A percentile compares a stretch with the other conserved stretches of the same genome.
phyloP scores from a whole-genome alignment of 257 asterid genomes.

The Solanum dulcamara region DNA sequence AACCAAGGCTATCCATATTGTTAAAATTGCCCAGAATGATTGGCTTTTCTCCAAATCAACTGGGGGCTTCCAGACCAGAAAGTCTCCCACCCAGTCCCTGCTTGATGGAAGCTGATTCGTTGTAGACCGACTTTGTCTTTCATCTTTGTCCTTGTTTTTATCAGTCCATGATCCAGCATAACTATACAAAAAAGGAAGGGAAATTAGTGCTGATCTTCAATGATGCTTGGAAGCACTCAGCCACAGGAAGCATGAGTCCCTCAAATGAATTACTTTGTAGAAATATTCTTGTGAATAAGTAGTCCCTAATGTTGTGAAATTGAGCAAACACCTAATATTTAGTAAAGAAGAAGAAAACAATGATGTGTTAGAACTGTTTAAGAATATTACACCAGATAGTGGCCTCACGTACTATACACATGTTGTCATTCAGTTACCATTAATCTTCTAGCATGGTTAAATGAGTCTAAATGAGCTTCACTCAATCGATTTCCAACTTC shows the following conservation, averaged over 20 bases:
- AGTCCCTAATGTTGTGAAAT: neutral
- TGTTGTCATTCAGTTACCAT: neutral
- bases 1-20: conserved; percentile 78
- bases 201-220: neutral
- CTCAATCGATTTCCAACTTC: neutral
- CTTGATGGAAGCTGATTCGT: conserved; percentile 62
- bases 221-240: neutral
- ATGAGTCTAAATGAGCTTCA: neutral
- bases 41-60: conserved; percentile 57
- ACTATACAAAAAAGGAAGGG: conserved; percentile 16
- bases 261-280: neutral
- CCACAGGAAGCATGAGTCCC: neutral
- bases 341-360: neutral
- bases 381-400: neutral
- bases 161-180: conserved; percentile 90
- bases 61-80: conserved; percentile 79
- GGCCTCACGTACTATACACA: neutral
- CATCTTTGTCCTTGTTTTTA: conserved; percentile 71
- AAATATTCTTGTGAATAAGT: neutral
- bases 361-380: neutral
- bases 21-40: conserved; percentile 65
- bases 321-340: neutral
- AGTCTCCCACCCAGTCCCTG: conserved; percentile 63
- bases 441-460: neutral
- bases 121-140: conserved; percentile 44